Percentiles rank a stretch among this genome's conserved stretches.
phyloP scores from a whole-genome alignment of 2,329 filamentous ascomycete genomes.

The Colletotrichum liriopes region DNA sequence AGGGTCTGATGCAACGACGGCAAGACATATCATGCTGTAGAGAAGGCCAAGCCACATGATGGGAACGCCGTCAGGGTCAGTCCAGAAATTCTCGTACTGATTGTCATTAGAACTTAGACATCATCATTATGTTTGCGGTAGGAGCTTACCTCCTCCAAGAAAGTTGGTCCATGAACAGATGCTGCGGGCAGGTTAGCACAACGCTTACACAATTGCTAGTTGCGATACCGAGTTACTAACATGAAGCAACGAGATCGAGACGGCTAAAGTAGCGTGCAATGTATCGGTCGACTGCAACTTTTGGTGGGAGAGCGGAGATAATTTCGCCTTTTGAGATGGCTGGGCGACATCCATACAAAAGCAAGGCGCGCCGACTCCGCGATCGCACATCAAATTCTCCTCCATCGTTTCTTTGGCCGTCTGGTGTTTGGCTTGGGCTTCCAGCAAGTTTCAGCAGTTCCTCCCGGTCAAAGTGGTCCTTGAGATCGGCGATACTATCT shows the following conservation, averaged over 20 bases:
- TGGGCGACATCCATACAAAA: conserved; percentile 16
- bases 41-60: conserved; percentile 52
- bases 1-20: conserved; percentile 47
- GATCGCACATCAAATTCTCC: no score
- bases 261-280: conserved; percentile 56
- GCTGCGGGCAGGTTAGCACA: conserved; percentile 31
- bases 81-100: conserved; percentile 52
- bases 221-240: background rate
- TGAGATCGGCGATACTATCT: conserved; percentile 58
- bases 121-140: background rate
- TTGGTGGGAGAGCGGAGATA: conserved; percentile 52
- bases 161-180: conserved; percentile 51
- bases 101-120: background rate
- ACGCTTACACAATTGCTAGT: no score
- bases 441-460: conserved; percentile 1
- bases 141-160: conserved; percentile 43
- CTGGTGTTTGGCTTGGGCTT: background rate
- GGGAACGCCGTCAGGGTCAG: conserved; percentile 41
- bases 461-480: conserved; percentile 52
- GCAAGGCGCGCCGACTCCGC: background rate
- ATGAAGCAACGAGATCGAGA: conserved; percentile 47
- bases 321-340: conserved; percentile 49
- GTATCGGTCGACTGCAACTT: conserved; percentile 52
- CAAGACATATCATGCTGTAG: conserved; percentile 51
- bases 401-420: rapidly evolving